These are phyloP conservation scores for Coemansia sp. DNA, from an alignment of 192 early-diverging fungal genomes.

Conservation along the genomic window DNA sequence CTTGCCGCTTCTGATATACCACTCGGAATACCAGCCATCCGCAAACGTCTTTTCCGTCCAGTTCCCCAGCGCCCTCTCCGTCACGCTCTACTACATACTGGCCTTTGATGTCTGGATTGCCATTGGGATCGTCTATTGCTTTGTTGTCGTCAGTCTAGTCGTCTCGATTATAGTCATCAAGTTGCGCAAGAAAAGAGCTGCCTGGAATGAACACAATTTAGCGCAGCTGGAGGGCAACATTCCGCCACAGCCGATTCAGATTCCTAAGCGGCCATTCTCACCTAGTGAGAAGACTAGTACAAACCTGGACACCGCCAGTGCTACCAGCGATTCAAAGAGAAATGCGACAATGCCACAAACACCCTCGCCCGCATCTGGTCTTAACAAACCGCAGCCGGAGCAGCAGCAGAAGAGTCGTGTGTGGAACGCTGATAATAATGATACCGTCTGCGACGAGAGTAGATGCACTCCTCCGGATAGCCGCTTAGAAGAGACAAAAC, in stretches of 20 bases:
- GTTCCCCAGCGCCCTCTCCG: slow-evolving; percentile 50
- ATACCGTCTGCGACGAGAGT: background rate
- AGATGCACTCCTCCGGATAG: background rate
- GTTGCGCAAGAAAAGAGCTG: slow-evolving; percentile 36
- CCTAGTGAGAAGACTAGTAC: background rate
- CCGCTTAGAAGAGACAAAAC: background rate
- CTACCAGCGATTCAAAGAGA: background rate
- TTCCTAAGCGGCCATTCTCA: background rate
- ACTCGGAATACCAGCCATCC: slow-evolving; percentile 38
- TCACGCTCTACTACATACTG: slow-evolving; percentile 50
- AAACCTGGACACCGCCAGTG: background rate
- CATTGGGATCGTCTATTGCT: slow-evolving; percentile 49
- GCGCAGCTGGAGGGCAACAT: slow-evolving; percentile 13
- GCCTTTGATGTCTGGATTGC: slow-evolving; percentile 55
- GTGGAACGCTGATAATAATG: background rate
- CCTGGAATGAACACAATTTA: slow-evolving; percentile 26
- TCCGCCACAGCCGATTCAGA: slow-evolving; percentile 4
- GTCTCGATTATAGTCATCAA: slow-evolving; percentile 35
- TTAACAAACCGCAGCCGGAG: background rate
- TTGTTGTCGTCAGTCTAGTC: slow-evolving; percentile 45
- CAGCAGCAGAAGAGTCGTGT: background rate
- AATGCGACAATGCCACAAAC: background rate
- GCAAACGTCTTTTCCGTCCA: slow-evolving; percentile 51
- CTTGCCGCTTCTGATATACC: slow-evolving; percentile 48
- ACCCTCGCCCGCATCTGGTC: background rate